A percentile compares a stretch with the other conserved stretches of the same genome.
Evolutionary conservation across 2,329 filamentous ascomycete species (phyloP).

Genomic region (Colletotrichum sp.): DNA sequence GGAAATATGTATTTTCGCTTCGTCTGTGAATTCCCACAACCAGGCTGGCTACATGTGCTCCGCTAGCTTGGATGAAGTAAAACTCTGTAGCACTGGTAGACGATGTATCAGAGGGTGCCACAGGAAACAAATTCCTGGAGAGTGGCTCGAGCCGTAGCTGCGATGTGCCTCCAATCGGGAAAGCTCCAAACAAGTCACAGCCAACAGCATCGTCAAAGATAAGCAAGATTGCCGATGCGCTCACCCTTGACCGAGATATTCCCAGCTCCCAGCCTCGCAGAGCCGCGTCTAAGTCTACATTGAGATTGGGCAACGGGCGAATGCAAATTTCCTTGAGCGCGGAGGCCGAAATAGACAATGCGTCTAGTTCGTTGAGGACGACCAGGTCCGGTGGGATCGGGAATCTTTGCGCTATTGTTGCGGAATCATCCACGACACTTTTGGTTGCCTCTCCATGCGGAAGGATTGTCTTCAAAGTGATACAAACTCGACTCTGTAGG

Average conservation of each 20-base stretch:
- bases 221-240: not conserved
- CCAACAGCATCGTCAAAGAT: not conserved
- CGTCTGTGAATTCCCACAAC: not conserved
- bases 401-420: not conserved
- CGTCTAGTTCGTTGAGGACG: not conserved
- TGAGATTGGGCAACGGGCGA: not conserved
- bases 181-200: not conserved
- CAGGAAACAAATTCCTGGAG: not conserved
- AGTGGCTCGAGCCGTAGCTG: not conserved
- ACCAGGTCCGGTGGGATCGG: not conserved
- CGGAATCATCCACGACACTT: not conserved
- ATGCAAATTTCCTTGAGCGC: not conserved
- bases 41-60: not conserved
- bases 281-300: not conserved
- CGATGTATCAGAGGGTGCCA: not conserved
- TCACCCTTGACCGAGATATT: not conserved
- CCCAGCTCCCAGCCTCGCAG: not conserved
- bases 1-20: not conserved
- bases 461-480: not conserved
- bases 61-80: not conserved
- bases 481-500: not conserved
- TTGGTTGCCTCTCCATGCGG: not conserved
- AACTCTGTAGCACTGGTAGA: not conserved
- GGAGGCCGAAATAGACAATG: not conserved
- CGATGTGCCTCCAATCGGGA: not conserved